These are phyloP conservation scores for Thymus quinquecostatus DNA, from an alignment of 257 asterid genomes.

Conservation along the genomic window DNA sequence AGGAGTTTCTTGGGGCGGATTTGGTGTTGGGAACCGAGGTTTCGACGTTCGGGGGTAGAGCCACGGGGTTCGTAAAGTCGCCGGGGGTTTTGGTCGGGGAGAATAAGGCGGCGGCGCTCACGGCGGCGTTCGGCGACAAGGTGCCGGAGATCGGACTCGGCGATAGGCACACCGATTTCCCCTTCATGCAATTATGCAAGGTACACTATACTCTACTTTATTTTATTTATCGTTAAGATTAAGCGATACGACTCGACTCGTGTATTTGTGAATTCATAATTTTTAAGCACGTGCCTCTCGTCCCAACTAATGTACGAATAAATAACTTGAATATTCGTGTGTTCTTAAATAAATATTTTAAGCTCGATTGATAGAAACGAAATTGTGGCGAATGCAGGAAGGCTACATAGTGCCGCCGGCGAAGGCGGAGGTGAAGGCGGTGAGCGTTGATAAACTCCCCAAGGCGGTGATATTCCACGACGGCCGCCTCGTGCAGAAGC, in stretches of 20 bases:
- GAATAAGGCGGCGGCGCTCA: slow-evolving; percentile 54
- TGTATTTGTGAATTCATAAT: too few species aligned
- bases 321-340: too few species aligned
- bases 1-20: slow-evolving; percentile 67
- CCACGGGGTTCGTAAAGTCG: slow-evolving; percentile 59
- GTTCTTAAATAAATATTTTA: too few species aligned
- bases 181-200: slow-evolving; percentile 79
- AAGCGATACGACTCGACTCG: too few species aligned
- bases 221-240: neutral
- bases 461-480: slow-evolving; percentile 77
- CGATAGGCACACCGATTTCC: slow-evolving; percentile 61
- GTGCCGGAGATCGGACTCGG: slow-evolving; percentile 65
- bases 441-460: slow-evolving; percentile 54
- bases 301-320: too few species aligned
- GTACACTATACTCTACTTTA: slow-evolving; percentile 25
- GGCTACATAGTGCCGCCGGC: slow-evolving; percentile 49
- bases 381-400: slow-evolving; percentile 45
- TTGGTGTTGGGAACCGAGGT: slow-evolving; percentile 76
- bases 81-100: slow-evolving; percentile 63
- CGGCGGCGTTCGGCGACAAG: slow-evolving; percentile 28
- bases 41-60: slow-evolving; percentile 47
- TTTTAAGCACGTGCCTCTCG: too few species aligned
- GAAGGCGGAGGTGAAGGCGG: slow-evolving; percentile 31
- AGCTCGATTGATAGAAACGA: too few species aligned
- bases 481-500: slow-evolving; percentile 77